Conservation (phyloP, 768 basidiomycete genomes). For the Favolaschia claudopus region DNA sequence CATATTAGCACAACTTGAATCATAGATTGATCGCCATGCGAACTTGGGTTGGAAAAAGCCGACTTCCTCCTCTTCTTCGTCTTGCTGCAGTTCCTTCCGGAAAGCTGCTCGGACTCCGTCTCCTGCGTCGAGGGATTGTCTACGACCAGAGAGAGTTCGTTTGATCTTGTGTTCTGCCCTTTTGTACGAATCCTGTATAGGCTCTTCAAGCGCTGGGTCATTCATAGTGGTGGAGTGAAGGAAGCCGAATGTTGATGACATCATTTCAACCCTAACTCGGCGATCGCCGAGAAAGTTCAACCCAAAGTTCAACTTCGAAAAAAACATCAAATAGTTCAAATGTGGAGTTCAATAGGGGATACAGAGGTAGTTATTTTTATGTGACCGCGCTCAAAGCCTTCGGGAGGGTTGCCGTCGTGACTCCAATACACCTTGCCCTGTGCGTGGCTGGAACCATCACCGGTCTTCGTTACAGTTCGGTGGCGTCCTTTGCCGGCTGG, state of each 20-base stretch:
- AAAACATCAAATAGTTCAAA: too few species aligned
- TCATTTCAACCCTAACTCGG: too few species aligned
- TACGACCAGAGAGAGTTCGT: too few species aligned
- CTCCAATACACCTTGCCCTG: conserved; percentile 8
- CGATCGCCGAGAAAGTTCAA: too few species aligned
- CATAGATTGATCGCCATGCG: not conserved
- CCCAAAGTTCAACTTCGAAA: too few species aligned
- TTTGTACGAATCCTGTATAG: conserved; percentile 26
- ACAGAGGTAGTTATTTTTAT: not conserved
- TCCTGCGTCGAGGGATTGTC: not conserved
- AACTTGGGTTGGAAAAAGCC: conserved; percentile 33
- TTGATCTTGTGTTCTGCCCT: conserved; percentile 14
- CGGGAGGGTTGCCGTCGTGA: not conserved
- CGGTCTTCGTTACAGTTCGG: not conserved
- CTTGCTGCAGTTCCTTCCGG: conserved; percentile 44
- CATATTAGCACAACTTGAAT: not conserved
- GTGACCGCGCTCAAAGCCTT: not conserved
- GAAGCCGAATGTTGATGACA: too few species aligned
- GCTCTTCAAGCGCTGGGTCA: conserved; percentile 34
- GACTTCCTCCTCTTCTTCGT: conserved; percentile 38
- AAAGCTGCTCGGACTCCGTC: conserved; percentile 14
- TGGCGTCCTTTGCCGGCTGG: not conserved
- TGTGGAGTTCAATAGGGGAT: conserved; percentile 2
- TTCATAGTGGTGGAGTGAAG: too few species aligned
- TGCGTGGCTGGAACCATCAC: not conserved